A percentile compares a stretch with the other conserved stretches of the same genome.
Conservation (phyloP, 2,329 filamentous ascomycete species). For the Tolypocladium paradoxum region DNA sequence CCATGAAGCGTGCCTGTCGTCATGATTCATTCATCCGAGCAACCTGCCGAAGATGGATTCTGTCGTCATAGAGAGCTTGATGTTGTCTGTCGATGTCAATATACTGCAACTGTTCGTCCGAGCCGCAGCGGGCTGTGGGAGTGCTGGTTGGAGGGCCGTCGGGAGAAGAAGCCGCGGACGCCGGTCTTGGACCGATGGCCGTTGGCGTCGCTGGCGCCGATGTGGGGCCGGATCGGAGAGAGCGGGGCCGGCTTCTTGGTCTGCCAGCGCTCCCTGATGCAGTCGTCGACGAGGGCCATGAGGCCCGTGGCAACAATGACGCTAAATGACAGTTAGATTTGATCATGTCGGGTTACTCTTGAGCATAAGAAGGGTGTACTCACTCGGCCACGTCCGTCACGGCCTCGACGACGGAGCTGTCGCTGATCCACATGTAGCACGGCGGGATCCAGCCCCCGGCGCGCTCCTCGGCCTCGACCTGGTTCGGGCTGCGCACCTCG, state of each 20-base stretch:
- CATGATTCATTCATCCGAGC: neutral
- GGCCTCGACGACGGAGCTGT: conserved; percentile 56
- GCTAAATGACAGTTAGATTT: conserved; percentile 34
- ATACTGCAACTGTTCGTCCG: conserved; percentile 24
- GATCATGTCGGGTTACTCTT: conserved; percentile 3
- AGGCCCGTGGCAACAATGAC: conserved; percentile 86
- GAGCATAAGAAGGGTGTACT: conserved; percentile 18
- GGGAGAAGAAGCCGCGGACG: conserved; percentile 6
- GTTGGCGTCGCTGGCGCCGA: conserved; percentile 8
- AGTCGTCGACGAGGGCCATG: conserved; percentile 80
- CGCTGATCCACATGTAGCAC: conserved; percentile 83
- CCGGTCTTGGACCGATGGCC: neutral
- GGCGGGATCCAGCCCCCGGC: conserved; percentile 87
- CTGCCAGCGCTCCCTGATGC: conserved; percentile 70
- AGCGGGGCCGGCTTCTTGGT: conserved; percentile 9
- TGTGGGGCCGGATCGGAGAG: neutral
- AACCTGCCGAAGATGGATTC: neutral
- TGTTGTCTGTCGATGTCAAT: conserved; percentile 12
- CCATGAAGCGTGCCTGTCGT: neutral
- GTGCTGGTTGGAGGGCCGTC: conserved; percentile 10
- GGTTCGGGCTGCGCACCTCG: conserved; percentile 59
- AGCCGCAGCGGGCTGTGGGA: conserved; percentile 25
- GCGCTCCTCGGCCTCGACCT: conserved; percentile 59
- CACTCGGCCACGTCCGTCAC: conserved; percentile 81
- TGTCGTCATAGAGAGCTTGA: neutral